Base-by-base conservation (phyloP, 306 rosid genomes). In the Quercus alba region DNA sequence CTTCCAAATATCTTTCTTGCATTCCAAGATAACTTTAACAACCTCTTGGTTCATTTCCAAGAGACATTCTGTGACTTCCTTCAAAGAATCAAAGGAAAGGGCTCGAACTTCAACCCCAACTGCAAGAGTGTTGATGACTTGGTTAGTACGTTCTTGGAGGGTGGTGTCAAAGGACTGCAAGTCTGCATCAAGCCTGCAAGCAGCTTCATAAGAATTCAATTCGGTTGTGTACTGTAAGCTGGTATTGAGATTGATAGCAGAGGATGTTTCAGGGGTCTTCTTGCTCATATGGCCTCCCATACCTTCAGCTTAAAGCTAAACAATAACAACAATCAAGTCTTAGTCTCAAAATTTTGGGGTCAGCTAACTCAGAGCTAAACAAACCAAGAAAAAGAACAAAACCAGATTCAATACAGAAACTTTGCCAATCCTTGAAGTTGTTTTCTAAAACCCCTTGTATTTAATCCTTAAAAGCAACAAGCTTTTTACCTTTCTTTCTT, bases 1-100 rank as follows among this genome's bases (percentile, higher is more conserved):
- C 75, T 91, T 93, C 99, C 99, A 94, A 75, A 94, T 93, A 55
- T 94, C 99, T 83, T 91, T 88, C 91, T 94, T 94, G 91, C 97
- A 94, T 35, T 90, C 95, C 81, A 94, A 83, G 84, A 94, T 93
- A 3, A 94, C 95, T 46, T 86, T 93, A 3, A 94, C 97, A 74
- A 94, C 97, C 72, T 94, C 99, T 74, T 94, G 99, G 70, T 94
- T 94, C 97, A 94, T 93, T 78, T 93, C 99, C 70, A 94, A 71
- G 3, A 94, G 94, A 70, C 99, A 94, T 75, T 81, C 97, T 0
- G 97, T 94, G 79, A 93, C 84, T 79, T 91, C 91, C 70, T 91
- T 93, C 4, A 94, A 83, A 6, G 97, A 94, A 58, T 91, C 95
- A 7, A 94, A 91, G 0, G 99, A 94, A 73, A 94, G 92, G 5